Evolutionary conservation across 225 moss, liverwort and hornwort species (phyloP), one percentile per base, ranked within the genome.

Genomic region (Polytrichum commune): DNA sequence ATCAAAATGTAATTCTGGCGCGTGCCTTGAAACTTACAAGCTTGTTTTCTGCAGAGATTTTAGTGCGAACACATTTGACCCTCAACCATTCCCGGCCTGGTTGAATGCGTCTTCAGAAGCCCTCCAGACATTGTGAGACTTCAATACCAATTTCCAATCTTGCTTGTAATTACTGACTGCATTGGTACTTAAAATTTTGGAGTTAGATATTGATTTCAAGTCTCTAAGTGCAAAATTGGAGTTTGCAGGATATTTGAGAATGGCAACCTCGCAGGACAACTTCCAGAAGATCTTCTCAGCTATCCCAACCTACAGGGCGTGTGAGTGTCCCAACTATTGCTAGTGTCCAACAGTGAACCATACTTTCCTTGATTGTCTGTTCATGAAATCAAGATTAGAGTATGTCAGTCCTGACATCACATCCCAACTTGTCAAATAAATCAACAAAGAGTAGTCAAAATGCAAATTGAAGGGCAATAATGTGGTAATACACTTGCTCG

Each of bases 81-180:
- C 77, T 28, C 88, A 88, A 55, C 68, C 75, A 29, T 84, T 77
- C 69, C 88, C 88, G 27, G 75, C 75, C 29, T 88, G 88, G 88
- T 73, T 88, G 3, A 88, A 82, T 69, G 46, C 22, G 19, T 82
- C 88, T 33, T 10, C 25, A 27, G 19, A 0, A 20, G 29, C 60
- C 61, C 16, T 86, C 13, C 66, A 79, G 77, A 61, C 82, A 25
- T 79, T 82, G 86, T 86, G 75, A 77, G 80, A 27, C 55, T n/a
- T 58, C 20, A 20, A 24, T 7, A 8, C 58, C 46, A 46, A 58
- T 58, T 58, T 58, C 4, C 7, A 9, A 58, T 58, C 58, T 58
- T 46, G 46, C 46, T 46, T 46, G 46, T 46, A 13, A 16, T 13
- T 16, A 46, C 13, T 46, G 13, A 46, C 16, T 13, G 16, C 46